Base-by-base conservation (phyloP, 1,284 basidiomycete species). In the Trichosporon asahii region DNA sequence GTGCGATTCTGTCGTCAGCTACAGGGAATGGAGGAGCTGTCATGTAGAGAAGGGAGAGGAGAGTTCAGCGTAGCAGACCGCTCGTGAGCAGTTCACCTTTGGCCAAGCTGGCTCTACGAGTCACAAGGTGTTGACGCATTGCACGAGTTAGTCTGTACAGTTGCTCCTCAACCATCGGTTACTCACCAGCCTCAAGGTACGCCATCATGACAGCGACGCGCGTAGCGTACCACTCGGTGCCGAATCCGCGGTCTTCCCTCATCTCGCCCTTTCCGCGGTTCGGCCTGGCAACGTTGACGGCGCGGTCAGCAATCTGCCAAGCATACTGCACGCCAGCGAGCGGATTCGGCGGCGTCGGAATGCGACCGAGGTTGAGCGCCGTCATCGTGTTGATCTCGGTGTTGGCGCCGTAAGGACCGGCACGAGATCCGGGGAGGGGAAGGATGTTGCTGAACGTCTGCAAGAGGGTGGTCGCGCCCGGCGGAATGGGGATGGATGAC, bases 141-240 rank as follows among this genome's bases (percentile, higher is more conserved):
- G n/a, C n/a, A n/a, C n/a, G n/a, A n/a, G n/a, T n/a, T n/a, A n/a
- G n/a, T n/a, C n/a, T n/a, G n/a, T n/a, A n/a, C n/a, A n/a, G n/a
- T n/a, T n/a, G n/a, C n/a, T n/a, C n/a, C n/a, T n/a, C n/a, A n/a
- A n/a, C n/a, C n/a, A n/a, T 25, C 18, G 18, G 7, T 1, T 1
- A 70, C 76, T 73, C 70, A 76, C 79, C 79, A 23, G 79, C 76
- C 25, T 72, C 57, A 12, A 82, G 75, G 46, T 81, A 82, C 6
- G 76, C 79, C 3, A 78, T 21, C 23, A 74, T 73, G 9, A 82
- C 64, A 1, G 75, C 77, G 9, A 76, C 67, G 37, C 81, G 66
- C 2, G 76, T 70, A 0, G 76, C 68, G 66, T 82, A 82, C 80
- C 80, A 81, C 70, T 81, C 80, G 9, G 78, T 76, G 6, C 81